A percentile compares a stretch with the other conserved stretches of the same genome.
These are phyloP conservation scores for Eucommia ulmoides DNA, from an alignment of 257 asterid genomes.

Conservation along the genomic window DNA sequence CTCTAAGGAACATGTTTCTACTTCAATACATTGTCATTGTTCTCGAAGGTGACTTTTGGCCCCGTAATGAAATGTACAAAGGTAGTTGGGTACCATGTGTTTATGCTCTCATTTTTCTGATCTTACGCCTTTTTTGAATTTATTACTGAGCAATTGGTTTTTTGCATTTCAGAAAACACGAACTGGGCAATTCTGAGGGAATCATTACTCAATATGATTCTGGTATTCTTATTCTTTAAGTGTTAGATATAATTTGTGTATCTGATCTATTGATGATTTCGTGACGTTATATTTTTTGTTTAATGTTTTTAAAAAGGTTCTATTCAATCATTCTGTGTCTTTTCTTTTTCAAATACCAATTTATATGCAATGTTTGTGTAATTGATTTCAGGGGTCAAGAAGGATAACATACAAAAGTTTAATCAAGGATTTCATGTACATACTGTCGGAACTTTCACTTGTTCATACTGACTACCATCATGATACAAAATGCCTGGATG, in stretches of 20 bases:
- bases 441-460: slow-evolving; percentile 27
- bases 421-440: slow-evolving; percentile 43
- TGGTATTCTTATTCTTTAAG: not conserved
- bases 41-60: not conserved
- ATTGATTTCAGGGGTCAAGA: slow-evolving; percentile 97
- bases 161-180: not conserved
- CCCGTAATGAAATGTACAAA: not conserved
- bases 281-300: too few relatives aligned
- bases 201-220: not conserved
- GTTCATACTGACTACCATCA: slow-evolving; percentile 18
- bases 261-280: too few relatives aligned
- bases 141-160: too few relatives aligned
- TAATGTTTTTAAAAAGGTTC: too few relatives aligned
- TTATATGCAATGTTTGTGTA: too few relatives aligned
- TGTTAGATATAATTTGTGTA: too few relatives aligned
- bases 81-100: too few relatives aligned
- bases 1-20: not conserved
- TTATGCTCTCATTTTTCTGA: not conserved
- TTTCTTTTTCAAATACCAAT: too few relatives aligned
- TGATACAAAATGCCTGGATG: slow-evolving; percentile 19
- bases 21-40: not conserved
- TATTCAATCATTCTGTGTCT: too few relatives aligned
- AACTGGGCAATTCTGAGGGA: not conserved
- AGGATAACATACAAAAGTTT: slow-evolving; percentile 53
- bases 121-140: not conserved